Conservation (phyloP, 305 asterid genomes). For the Rubia tinctorum region DNA sequence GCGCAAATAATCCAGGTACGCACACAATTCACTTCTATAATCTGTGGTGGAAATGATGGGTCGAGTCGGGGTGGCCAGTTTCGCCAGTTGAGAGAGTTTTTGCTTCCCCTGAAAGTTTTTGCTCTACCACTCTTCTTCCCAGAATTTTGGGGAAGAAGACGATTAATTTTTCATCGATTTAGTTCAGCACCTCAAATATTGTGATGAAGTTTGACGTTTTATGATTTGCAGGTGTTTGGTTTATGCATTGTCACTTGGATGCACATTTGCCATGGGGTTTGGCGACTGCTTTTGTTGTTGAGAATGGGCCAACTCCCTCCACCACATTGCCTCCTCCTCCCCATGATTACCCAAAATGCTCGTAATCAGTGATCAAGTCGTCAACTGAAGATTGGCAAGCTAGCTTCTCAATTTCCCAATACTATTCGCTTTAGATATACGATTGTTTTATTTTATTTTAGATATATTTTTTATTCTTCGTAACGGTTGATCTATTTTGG, state of each 20-base stretch:
- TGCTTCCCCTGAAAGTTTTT: no score
- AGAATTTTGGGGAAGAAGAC: no score
- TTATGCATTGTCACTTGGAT: slow-evolving; percentile 16
- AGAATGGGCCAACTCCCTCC: slow-evolving; percentile 50
- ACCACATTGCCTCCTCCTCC: slow-evolving; percentile 72
- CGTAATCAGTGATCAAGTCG: neutral
- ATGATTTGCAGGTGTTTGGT: slow-evolving; percentile 32
- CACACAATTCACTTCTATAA: no score
- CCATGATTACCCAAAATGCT: slow-evolving; percentile 49
- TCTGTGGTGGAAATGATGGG: no score
- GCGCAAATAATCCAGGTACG: slow-evolving; percentile 69
- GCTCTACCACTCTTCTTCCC: no score
- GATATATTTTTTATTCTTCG: neutral
- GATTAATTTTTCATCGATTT: no score
- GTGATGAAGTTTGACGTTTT: neutral
- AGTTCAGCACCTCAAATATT: no score
- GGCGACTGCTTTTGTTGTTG: slow-evolving; percentile 45
- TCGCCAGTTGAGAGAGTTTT: no score
- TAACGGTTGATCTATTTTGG: neutral
- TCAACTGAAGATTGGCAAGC: neutral
- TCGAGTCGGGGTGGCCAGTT: no score
- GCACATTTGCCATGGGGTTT: slow-evolving; percentile 59
- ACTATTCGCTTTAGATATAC: neutral
- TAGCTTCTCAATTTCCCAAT: neutral
- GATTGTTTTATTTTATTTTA: neutral